A percentile compares a stretch with the other conserved stretches of the same genome.
Evolutionary conservation across 2,329 filamentous ascomycete species (phyloP).

Genomic region (Dichotomopilus funicola): DNA sequence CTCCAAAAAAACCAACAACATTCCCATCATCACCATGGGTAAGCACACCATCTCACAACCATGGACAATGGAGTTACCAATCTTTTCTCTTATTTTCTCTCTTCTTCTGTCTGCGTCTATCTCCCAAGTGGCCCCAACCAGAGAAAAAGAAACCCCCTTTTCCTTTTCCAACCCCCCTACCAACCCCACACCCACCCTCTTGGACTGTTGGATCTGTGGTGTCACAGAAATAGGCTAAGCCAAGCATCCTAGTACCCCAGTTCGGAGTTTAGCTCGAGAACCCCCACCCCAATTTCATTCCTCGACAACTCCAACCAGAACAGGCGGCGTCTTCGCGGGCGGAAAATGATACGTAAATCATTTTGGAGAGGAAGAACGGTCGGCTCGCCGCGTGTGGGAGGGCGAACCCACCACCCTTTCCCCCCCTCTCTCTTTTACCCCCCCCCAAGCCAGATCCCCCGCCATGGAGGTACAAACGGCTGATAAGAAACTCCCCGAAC

Average conservation of each 20-base stretch:
- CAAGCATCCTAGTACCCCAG: neutral
- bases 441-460: too few species aligned
- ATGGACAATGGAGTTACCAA: neutral
- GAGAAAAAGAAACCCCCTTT: neutral
- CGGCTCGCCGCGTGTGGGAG: neutral
- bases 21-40: neutral
- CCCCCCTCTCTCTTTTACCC: neutral
- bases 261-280: neutral
- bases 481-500: too few species aligned
- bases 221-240: constrained; percentile 9
- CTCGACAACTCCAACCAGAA: neutral
- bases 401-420: neutral
- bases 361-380: neutral
- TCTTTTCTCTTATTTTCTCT: neutral
- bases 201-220: neutral
- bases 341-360: constrained; percentile 8
- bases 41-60: constrained; percentile 1
- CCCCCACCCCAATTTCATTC: constrained; percentile 4
- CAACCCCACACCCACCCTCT: neutral
- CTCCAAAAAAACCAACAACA: neutral
- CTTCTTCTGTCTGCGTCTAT: too few species aligned
- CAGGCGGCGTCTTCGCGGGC: neutral
- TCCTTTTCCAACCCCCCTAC: neutral
- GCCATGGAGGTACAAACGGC: too few species aligned
- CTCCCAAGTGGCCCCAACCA: too few species aligned